Conservation (phyloP, 169 alveolate species). For the Plasmodium blacklocki region DNA sequence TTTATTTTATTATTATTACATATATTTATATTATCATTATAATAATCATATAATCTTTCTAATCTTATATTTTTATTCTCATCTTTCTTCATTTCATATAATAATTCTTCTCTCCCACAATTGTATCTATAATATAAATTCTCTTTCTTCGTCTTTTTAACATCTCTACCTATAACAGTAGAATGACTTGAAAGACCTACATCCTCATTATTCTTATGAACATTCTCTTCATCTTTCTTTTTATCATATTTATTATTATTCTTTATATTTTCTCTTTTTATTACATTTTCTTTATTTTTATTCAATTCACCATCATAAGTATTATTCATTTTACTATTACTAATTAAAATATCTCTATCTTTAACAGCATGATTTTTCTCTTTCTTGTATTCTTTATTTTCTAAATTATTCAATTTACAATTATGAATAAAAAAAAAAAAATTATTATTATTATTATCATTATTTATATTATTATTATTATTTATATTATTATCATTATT, state of each 20-base stretch:
- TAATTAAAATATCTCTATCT: neutral
- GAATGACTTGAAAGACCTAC: conserved; percentile 10
- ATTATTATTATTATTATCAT: too few species aligned
- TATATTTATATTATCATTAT: neutral
- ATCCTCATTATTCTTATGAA: conserved; percentile 8
- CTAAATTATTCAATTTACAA: neutral
- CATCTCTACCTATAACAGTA: neutral
- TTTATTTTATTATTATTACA: conserved; percentile 1
- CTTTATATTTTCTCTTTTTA: neutral
- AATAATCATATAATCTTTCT: conserved; percentile 29
- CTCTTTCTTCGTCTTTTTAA: neutral
- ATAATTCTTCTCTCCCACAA: conserved; percentile 23
- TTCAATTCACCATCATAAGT: neutral
- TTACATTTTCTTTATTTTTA: neutral
- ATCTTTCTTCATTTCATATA: conserved; percentile 19
- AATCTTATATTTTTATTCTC: conserved; percentile 13
- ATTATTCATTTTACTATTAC: neutral
- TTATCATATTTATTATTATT: neutral
- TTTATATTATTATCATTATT: neutral
- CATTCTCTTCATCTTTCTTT: neutral
- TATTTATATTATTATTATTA: neutral
- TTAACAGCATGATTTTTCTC: neutral
- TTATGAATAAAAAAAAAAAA: neutral
- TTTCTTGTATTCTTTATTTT: neutral
- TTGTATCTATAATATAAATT: neutral